Conservation (phyloP, 139 green algal genomes). For the Chlorella sp. region DNA sequence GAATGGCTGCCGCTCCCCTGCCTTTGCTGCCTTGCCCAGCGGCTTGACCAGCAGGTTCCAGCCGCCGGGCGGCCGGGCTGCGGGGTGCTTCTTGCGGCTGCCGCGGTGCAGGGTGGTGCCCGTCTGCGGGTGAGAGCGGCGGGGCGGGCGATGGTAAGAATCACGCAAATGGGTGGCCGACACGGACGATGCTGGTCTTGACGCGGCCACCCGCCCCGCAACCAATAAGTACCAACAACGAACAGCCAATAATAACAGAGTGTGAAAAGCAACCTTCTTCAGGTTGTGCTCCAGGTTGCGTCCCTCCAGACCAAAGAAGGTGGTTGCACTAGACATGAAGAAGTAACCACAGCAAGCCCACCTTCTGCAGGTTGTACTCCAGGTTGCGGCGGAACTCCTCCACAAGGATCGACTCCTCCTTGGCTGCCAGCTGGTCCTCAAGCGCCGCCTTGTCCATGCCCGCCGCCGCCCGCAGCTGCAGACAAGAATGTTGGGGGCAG, state of each 20-base stretch:
- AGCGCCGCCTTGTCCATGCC: slow-evolving; percentile 19
- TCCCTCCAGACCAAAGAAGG: no score
- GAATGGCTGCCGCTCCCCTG: slow-evolving; percentile 27
- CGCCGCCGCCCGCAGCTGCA: slow-evolving; percentile 7
- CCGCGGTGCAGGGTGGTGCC: slow-evolving; percentile 39
- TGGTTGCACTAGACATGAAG: not conserved
- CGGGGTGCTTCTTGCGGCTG: slow-evolving; percentile 39
- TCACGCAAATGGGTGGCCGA: no score
- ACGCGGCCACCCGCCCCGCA: no score
- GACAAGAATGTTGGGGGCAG: no score
- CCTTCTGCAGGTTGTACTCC: slow-evolving; percentile 55
- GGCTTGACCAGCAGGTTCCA: slow-evolving; percentile 58
- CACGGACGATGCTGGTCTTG: no score
- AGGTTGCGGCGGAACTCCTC: slow-evolving; percentile 51
- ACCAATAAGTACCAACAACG: no score
- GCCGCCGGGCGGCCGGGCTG: slow-evolving; percentile 45
- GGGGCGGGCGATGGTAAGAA: no score
- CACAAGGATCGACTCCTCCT: slow-evolving; percentile 47
- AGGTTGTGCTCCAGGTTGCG: no score
- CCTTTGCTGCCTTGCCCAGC: slow-evolving; percentile 37
- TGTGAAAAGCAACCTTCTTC: no score
- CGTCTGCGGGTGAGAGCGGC: slow-evolving; percentile 20
- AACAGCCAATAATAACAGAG: no score
- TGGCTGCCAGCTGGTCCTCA: slow-evolving; percentile 33
- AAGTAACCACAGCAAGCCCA: not conserved